Conservation (phyloP, 2,329 filamentous ascomycete species). For the Cytospora piceicola region DNA sequence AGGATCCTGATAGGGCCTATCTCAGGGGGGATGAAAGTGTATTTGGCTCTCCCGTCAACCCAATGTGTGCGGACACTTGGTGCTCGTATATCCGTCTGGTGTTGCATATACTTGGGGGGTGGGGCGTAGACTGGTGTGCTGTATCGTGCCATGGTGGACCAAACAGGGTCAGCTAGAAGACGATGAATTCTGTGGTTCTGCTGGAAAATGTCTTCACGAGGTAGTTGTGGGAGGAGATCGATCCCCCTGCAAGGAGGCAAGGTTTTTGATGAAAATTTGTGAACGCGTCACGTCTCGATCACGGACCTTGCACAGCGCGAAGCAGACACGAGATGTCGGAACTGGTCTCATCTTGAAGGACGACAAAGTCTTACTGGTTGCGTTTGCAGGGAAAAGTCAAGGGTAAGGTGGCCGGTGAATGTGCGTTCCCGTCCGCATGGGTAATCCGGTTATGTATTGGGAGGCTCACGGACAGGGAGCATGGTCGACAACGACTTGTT, state of each 20-base stretch:
- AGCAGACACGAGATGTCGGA: conserved; percentile 9
- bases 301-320: conserved; percentile 3
- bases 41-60: conserved; percentile 11
- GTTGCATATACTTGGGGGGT: background rate
- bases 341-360: background rate
- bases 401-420: background rate
- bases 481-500: background rate
- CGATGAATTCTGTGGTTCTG: background rate
- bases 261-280: background rate
- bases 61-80: conserved; percentile 8
- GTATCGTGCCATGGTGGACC: conserved; percentile 2
- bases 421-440: background rate
- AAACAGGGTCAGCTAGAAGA: background rate
- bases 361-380: background rate
- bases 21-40: background rate
- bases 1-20: background rate
- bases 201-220: background rate
- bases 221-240: background rate
- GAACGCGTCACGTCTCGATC: conserved; percentile 7
- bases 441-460: background rate
- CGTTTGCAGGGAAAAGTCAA: background rate
- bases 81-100: conserved; percentile 8
- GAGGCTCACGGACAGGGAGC: background rate
- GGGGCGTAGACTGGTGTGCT: background rate
- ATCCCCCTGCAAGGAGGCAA: background rate